Base-by-base conservation (phyloP, 257 asterid species). In the Capsicum baccatum region DNA sequence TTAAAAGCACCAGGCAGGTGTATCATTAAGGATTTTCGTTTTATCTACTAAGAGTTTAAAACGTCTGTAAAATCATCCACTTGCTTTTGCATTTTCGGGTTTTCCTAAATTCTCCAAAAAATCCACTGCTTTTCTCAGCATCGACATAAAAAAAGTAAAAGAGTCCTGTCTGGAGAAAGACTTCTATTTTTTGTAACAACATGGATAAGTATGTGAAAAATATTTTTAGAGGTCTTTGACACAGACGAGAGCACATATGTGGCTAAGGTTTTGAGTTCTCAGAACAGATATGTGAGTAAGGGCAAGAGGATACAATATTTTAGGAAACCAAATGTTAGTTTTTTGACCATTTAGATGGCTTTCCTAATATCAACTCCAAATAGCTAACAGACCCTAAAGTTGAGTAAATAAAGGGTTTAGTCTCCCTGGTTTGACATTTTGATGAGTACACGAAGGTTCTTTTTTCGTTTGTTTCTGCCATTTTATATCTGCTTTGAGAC, bases 201-300 rank as follows among this genome's bases (percentile, higher is more conserved):
- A 26, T 14, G 21, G 81, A 76, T 26, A 76, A 21, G 10, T 35
- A 76, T 26, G 44, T 13, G 63, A 52, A 50, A 39, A 50, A 52
- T 17, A 68, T 50, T 76, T 76, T 54, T 52, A 76, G 63, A 76
- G 63, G 44, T 50, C 0, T 52, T 52, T 52, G 42, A 73, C 80
- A 12, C 58, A 6, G 19, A 48, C 3, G 19, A 73, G 19, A 73
- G 21, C 21, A 76, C 10, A 52, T 50, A 76, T 6, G 81, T 76
- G 7, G 80, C 14, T 73, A 47, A 48, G 80, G 59, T 73, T 73
- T 48, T 73, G 42, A 73, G 12, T 73, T 48, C 80, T 73, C 80
- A 73, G 42, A 6, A 73, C 10, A 48, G 48, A 11, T 73, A 48
- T 48, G 60, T 35, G 0, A 73, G 60, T 8, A 50, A 48, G 80